Evolutionary conservation across 306 rosid genomes (phyloP).

Genomic region (Trifolium dubium): DNA sequence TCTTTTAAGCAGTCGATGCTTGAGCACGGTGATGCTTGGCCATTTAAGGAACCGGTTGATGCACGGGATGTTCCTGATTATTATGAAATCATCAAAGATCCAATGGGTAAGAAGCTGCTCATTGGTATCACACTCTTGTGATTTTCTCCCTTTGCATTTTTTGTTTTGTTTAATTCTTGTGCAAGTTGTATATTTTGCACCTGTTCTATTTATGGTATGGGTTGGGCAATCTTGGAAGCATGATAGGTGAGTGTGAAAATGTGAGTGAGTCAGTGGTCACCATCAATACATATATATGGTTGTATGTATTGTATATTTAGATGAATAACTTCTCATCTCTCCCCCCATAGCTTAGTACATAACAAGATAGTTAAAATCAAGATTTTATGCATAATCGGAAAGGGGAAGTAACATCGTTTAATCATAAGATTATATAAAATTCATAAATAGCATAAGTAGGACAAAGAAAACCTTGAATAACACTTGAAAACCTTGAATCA

Average conservation of each 20-base stretch:
- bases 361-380: too few relatives aligned
- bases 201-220: not conserved
- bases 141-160: not conserved
- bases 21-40: slow-evolving; percentile 94
- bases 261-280: not conserved
- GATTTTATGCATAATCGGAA: too few relatives aligned
- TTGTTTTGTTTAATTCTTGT: slow-evolving; percentile 5
- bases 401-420: too few relatives aligned
- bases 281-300: not conserved
- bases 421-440: too few relatives aligned
- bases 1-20: slow-evolving; percentile 64
- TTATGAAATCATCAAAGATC: slow-evolving; percentile 92
- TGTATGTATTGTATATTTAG: too few relatives aligned
- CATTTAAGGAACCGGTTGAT: slow-evolving; percentile 97
- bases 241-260: not conserved
- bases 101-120: slow-evolving; percentile 83
- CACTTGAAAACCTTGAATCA: not conserved
- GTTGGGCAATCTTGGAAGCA: slow-evolving; percentile 5
- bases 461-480: not conserved
- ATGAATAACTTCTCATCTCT: too few relatives aligned
- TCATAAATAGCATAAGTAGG: too few relatives aligned
- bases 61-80: slow-evolving; percentile 95
- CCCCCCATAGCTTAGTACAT: too few relatives aligned
- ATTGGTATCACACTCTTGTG: not conserved
- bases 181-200: not conserved